These are phyloP conservation scores for Mycocentrospora acerina DNA, from an alignment of 2,329 filamentous ascomycete genomes.

Conservation along the genomic window DNA sequence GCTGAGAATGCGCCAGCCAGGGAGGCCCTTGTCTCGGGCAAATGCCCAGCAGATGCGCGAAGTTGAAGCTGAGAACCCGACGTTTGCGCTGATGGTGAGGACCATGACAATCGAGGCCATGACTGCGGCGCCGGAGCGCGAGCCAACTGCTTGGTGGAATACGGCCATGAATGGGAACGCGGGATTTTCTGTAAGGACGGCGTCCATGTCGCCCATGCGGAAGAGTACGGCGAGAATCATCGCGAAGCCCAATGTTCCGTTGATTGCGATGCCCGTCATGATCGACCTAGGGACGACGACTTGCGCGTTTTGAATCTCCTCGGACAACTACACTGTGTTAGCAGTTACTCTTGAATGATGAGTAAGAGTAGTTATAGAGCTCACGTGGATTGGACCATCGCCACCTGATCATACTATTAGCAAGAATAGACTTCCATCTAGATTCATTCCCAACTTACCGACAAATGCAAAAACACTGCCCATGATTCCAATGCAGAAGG, in stretches of 20 bases:
- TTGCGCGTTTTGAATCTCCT: conserved; percentile 35
- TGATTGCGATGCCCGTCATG: conserved; percentile 40
- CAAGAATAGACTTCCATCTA: neutral
- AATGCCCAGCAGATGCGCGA: conserved; percentile 45
- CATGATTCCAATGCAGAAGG: conserved; percentile 44
- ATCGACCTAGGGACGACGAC: conserved; percentile 38
- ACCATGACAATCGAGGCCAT: conserved; percentile 41
- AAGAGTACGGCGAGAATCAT: conserved; percentile 33
- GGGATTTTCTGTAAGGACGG: conserved; percentile 38
- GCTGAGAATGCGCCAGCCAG: conserved; percentile 34
- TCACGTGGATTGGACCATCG: conserved; percentile 42
- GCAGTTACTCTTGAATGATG: neutral
- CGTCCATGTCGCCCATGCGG: conserved; percentile 37
- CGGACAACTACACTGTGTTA: conserved; percentile 25
- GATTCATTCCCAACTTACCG: conserved; percentile 16
- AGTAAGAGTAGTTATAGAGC: neutral
- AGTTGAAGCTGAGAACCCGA: conserved; percentile 40
- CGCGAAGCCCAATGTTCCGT: conserved; percentile 41
- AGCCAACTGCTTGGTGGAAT: conserved; percentile 40
- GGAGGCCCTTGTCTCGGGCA: conserved; percentile 43
- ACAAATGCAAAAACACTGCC: conserved; percentile 39
- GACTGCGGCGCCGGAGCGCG: conserved; percentile 44
- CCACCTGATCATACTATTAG: conserved; percentile 11
- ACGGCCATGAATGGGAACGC: conserved; percentile 51
- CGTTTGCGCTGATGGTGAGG: conserved; percentile 36